Evolutionary conservation across 2,329 filamentous ascomycete species (phyloP).

Genomic region (Orbilia javanica): DNA sequence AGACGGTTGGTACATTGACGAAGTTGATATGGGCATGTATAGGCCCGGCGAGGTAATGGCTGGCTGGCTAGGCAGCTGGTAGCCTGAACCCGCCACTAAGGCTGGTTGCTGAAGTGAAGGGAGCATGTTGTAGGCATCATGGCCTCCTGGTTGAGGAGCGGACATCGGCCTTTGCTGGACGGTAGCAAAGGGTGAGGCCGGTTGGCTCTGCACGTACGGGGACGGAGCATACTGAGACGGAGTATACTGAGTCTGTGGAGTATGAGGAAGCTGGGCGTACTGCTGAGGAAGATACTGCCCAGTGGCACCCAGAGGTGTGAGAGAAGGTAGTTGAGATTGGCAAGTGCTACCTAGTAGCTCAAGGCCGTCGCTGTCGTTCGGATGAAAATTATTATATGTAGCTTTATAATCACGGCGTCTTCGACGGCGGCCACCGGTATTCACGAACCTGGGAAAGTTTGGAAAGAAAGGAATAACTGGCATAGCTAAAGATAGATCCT

Average conservation of each 20-base stretch:
- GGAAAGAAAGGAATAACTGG: constrained; percentile 57
- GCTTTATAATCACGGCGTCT: constrained; percentile 51
- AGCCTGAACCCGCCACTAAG: constrained; percentile 26
- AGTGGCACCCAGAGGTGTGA: constrained; percentile 1
- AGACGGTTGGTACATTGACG: constrained; percentile 44
- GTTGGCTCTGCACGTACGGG: constrained; percentile 37
- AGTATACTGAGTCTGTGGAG: constrained; percentile 40
- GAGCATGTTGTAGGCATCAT: constrained; percentile 34
- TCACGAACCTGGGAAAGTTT: constrained; percentile 54
- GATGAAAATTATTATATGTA: constrained; percentile 47
- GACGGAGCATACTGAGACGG: constrained; percentile 39
- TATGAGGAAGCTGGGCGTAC: constrained; percentile 41
- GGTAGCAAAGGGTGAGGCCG: constrained; percentile 33
- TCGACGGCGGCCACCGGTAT: constrained; percentile 51
- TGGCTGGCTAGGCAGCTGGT: constrained; percentile 41
- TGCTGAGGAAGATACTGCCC: constrained; percentile 45
- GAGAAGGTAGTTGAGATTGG: constrained; percentile 35
- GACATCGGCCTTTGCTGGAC: constrained; percentile 43
- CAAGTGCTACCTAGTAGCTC: constrained; percentile 52
- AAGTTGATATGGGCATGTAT: constrained; percentile 41
- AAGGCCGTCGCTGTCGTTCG: constrained; percentile 45
- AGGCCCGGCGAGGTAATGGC: constrained; percentile 24
- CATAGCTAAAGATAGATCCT: constrained; percentile 44
- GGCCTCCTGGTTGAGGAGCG: constrained; percentile 36
- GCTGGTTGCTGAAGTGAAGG: constrained; percentile 36